phyloP scores from a whole-genome alignment of 305 asterid species.

The Fraxinus xanthoxyloides region DNA sequence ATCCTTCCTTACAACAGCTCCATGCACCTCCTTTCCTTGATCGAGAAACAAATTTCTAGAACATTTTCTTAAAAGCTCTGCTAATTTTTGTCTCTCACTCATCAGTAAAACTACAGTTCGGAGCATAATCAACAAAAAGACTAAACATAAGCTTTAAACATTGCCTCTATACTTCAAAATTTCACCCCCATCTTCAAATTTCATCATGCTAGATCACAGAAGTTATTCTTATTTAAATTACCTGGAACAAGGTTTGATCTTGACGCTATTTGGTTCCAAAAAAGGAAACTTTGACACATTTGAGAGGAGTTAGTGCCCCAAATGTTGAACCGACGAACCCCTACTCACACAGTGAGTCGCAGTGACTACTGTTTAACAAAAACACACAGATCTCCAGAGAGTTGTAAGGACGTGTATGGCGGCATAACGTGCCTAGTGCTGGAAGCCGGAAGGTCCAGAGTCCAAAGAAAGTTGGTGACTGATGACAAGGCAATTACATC shows the following conservation, averaged over 20 bases:
- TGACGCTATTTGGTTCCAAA: neutral
- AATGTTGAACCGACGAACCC: neutral
- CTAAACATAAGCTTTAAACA: neutral
- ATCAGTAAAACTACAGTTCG: slow-evolving; percentile 23
- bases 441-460: neutral
- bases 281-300: neutral
- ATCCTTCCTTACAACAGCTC: slow-evolving; percentile 41
- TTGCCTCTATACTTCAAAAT: neutral
- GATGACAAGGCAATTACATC: neutral
- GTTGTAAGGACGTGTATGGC: neutral
- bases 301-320: neutral
- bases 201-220: neutral
- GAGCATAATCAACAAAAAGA: slow-evolving; percentile 9
- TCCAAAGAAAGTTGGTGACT: neutral
- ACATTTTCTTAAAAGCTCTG: slow-evolving; percentile 47
- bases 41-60: slow-evolving; percentile 34
- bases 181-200: neutral
- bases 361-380: neutral
- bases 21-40: slow-evolving; percentile 55
- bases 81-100: slow-evolving; percentile 43
- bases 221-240: neutral
- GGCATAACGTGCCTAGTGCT: neutral
- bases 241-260: neutral
- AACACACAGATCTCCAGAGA: neutral
- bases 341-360: neutral